Evolutionary conservation across 1,284 basidiomycete species (phyloP).

Genomic region (Puccinia hordei): DNA sequence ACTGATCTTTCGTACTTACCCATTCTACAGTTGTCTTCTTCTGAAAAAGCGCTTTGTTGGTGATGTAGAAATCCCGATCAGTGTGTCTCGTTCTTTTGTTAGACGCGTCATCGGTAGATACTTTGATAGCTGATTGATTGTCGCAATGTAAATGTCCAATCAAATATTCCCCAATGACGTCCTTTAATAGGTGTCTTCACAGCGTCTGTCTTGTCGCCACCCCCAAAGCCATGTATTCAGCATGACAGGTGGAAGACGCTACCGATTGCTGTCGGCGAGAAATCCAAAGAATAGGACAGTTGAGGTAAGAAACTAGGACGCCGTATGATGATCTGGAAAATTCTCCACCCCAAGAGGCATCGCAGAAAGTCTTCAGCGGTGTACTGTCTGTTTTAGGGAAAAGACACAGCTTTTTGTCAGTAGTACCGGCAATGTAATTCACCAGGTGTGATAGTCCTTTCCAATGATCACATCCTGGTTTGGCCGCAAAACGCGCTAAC

Average conservation of each 20-base stretch:
- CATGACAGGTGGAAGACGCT: conserved; percentile 1
- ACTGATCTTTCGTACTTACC: neutral
- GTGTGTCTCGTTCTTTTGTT: neutral
- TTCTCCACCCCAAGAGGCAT: conserved; percentile 31
- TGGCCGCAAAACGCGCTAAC: neutral
- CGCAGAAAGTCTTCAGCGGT: neutral
- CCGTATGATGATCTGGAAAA: conserved; percentile 7
- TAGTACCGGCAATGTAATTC: neutral
- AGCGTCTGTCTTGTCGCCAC: neutral
- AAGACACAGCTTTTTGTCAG: neutral
- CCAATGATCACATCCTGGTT: neutral
- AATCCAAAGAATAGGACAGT: conserved; percentile 9
- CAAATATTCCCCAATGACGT: neutral
- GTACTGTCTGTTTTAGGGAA: neutral
- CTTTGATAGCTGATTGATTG: too few relatives aligned
- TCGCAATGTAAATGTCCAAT: neutral
- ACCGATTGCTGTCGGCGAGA: neutral
- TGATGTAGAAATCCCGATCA: neutral
- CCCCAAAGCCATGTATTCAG: conserved; percentile 2
- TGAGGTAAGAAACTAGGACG: neutral
- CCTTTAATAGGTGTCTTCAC: neutral
- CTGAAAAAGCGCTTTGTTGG: neutral
- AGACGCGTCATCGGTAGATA: too few relatives aligned
- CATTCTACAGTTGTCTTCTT: neutral
- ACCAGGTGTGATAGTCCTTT: neutral